These are phyloP conservation scores for Podaxis sp. DNA, from an alignment of 768 basidiomycete genomes.

Conservation along the genomic window DNA sequence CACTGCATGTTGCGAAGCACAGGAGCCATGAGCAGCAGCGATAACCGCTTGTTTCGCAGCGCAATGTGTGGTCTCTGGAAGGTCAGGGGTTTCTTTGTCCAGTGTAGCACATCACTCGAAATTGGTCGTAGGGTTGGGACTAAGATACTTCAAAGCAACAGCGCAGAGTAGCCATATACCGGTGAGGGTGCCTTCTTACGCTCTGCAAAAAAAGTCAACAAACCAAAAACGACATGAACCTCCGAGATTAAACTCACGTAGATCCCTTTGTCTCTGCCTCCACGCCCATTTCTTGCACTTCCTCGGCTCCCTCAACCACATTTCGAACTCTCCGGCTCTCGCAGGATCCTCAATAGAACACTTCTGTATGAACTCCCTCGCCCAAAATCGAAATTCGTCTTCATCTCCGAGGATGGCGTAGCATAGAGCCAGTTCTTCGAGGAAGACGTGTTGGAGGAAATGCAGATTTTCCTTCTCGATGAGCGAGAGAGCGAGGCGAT, in stretches of 20 bases:
- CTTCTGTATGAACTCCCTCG: slow-evolving; percentile 27
- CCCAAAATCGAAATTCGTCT: slow-evolving; percentile 36
- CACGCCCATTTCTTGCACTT: slow-evolving; percentile 40
- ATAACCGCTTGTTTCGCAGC: neutral
- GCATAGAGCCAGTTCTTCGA: slow-evolving; percentile 43
- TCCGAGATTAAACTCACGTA: slow-evolving; percentile 25
- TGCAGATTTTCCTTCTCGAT: slow-evolving; percentile 43
- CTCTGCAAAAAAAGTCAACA: neutral
- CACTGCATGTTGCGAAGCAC: neutral
- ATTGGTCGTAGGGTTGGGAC: no score
- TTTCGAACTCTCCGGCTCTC: slow-evolving; percentile 27
- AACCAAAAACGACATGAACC: neutral
- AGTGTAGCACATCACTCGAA: no score
- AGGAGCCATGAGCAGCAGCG: neutral
- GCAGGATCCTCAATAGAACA: slow-evolving; percentile 26
- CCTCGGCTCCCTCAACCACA: slow-evolving; percentile 32
- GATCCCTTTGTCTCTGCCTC: slow-evolving; percentile 36
- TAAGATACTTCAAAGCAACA: neutral
- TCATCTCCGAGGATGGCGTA: slow-evolving; percentile 42
- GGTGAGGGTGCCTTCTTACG: slow-evolving; percentile 12
- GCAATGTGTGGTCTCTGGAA: neutral
- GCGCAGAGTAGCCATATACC: neutral
- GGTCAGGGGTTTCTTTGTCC: no score
- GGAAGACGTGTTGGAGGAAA: slow-evolving; percentile 37
- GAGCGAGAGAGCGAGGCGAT: slow-evolving; percentile 36